Conservation (phyloP, 140 eudicot genomes). For the Senecio squalidus region DNA sequence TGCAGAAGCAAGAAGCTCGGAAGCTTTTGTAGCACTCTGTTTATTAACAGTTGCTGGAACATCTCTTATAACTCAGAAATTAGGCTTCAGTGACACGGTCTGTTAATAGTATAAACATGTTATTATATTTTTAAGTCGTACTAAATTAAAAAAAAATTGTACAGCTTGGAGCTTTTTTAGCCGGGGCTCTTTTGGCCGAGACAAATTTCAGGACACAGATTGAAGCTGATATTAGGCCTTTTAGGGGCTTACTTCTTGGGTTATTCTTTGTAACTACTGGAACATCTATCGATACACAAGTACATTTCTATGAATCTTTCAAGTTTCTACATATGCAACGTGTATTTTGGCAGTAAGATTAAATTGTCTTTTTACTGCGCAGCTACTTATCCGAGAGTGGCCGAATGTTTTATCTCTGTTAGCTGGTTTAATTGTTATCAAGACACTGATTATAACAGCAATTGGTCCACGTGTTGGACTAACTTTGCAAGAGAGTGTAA, state of each 20-base stretch:
- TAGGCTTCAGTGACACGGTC: constrained; percentile 99
- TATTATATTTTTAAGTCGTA: not conserved
- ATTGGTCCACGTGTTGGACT: constrained; percentile 97
- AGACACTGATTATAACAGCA: constrained; percentile 88
- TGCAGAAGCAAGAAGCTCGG: constrained; percentile 98
- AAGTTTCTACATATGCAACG: not conserved
- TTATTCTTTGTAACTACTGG: constrained; percentile 96
- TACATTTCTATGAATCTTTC: not conserved
- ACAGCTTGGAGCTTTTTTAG: constrained; percentile 98
- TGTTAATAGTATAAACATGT: constrained; percentile 12
- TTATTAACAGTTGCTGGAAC: constrained; percentile 97
- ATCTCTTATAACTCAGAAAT: constrained; percentile 85
- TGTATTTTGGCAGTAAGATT: not conserved
- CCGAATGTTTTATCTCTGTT: constrained; percentile 88
- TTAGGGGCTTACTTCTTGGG: constrained; percentile 93
- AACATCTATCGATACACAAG: constrained; percentile 91
- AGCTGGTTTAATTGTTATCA: constrained; percentile 79
- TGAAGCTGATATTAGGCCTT: constrained; percentile 98
- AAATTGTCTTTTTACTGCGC: constrained; percentile 22
- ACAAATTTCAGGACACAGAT: constrained; percentile 93
- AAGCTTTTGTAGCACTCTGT: constrained; percentile 97
- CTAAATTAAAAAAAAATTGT: constrained; percentile 12
- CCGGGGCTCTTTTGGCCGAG: constrained; percentile 91
- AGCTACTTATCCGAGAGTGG: constrained; percentile 95
- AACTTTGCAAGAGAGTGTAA: constrained; percentile 78